phyloP scores from a whole-genome alignment of 768 basidiomycete species.

The Wakefieldia striispora region DNA sequence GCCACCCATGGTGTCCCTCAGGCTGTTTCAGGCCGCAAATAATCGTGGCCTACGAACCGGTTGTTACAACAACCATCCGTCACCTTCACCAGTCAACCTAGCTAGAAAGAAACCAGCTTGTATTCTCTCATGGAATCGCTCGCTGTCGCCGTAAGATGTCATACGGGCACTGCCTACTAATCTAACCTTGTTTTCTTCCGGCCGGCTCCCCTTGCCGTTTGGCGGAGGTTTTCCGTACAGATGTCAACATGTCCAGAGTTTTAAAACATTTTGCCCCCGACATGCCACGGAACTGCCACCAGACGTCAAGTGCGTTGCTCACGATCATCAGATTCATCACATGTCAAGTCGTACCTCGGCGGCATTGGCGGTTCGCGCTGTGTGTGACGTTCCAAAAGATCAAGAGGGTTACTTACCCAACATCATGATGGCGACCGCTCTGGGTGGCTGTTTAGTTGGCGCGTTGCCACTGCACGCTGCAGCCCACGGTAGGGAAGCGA shows the following conservation, averaged over 20 bases:
- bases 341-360: neutral
- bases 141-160: neutral
- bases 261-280: neutral
- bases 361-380: too few species aligned
- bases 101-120: too few species aligned
- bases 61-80: too few species aligned
- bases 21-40: slow-evolving; percentile 18
- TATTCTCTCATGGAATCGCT: too few species aligned
- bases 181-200: neutral
- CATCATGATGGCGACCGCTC: neutral
- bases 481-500: neutral
- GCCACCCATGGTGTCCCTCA: neutral
- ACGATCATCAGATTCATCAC: slow-evolving; percentile 5
- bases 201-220: too few species aligned
- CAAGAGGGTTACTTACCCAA: too few species aligned
- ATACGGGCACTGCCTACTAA: slow-evolving; percentile 12
- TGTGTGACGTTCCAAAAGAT: neutral
- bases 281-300: slow-evolving; percentile 1
- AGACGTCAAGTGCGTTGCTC: slow-evolving; percentile 6
- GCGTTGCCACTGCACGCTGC: slow-evolving; percentile 6
- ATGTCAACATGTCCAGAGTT: too few species aligned
- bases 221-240: too few species aligned
- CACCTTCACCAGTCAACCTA: too few species aligned
- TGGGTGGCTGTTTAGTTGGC: neutral
- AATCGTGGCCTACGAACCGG: neutral